phyloP scores from a whole-genome alignment of 192 early-diverging fungal species.

The Coemansia sp. region DNA sequence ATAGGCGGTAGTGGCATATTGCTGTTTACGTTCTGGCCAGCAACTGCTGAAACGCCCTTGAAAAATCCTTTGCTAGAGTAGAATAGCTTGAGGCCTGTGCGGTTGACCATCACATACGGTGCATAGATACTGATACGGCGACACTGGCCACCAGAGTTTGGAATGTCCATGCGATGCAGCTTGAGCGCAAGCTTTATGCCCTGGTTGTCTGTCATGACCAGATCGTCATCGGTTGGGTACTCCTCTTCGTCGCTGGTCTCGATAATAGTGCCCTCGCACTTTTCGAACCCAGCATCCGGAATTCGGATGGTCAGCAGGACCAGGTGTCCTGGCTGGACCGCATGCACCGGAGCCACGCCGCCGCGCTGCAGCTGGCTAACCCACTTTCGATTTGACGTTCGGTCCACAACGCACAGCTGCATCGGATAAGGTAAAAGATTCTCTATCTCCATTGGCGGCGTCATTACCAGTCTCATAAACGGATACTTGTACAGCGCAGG shows the following conservation, averaged over 20 bases:
- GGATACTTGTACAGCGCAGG: constrained; percentile 67
- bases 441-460: constrained; percentile 85
- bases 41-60: constrained; percentile 69
- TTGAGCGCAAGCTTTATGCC: constrained; percentile 65
- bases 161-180: constrained; percentile 65
- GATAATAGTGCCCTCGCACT: constrained; percentile 85
- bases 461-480: constrained; percentile 75
- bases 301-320: constrained; percentile 76
- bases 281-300: constrained; percentile 69
- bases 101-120: constrained; percentile 93
- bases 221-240: constrained; percentile 69
- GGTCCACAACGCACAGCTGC: constrained; percentile 78
- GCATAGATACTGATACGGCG: constrained; percentile 88
- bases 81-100: constrained; percentile 76
- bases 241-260: constrained; percentile 81
- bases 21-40: constrained; percentile 62
- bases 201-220: constrained; percentile 69
- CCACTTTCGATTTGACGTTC: constrained; percentile 69
- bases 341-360: constrained; percentile 75
- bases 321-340: constrained; percentile 80
- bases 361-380: constrained; percentile 68
- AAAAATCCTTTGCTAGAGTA: constrained; percentile 84
- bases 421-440: constrained; percentile 92
- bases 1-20: constrained; percentile 18
- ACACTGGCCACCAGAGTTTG: constrained; percentile 64